These are phyloP conservation scores for Cladosporium sphaerospermum DNA, from an alignment of 2,329 filamentous ascomycete species.

Conservation along the genomic window DNA sequence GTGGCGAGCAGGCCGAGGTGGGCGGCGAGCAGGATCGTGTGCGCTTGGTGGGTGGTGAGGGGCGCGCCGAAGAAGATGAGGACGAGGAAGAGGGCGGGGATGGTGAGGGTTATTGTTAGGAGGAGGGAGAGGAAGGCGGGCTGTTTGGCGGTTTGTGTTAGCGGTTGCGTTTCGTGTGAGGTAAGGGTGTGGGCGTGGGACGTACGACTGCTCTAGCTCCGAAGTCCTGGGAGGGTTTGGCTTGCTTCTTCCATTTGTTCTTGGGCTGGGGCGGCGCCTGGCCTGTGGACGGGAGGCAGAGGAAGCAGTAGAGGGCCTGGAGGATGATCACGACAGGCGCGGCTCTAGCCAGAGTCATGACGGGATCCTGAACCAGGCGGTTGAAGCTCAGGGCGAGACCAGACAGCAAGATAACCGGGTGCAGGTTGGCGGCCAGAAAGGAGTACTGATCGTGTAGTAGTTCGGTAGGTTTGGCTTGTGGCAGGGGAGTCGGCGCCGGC, in stretches of 20 bases:
- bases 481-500: slow-evolving; percentile 11
- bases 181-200: slow-evolving; percentile 5
- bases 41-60: slow-evolving; percentile 68
- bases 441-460: slow-evolving; percentile 24
- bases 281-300: slow-evolving; percentile 53
- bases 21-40: slow-evolving; percentile 73
- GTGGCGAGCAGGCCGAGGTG: slow-evolving; percentile 75
- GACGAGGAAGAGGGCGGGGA: slow-evolving; percentile 52
- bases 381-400: slow-evolving; percentile 59
- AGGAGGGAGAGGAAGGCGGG: slow-evolving; percentile 65
- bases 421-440: slow-evolving; percentile 53
- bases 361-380: slow-evolving; percentile 63
- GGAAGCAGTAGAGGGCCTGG: slow-evolving; percentile 55
- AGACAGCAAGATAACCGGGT: slow-evolving; percentile 61
- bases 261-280: slow-evolving; percentile 29
- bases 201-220: slow-evolving; percentile 39
- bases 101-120: slow-evolving; percentile 49
- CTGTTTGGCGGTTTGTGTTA: slow-evolving; percentile 35
- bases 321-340: slow-evolving; percentile 58
- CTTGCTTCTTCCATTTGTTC: slow-evolving; percentile 46
- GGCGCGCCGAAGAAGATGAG: slow-evolving; percentile 90
- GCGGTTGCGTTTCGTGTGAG: neutral
- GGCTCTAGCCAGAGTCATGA: slow-evolving; percentile 54
- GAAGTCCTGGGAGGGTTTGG: slow-evolving; percentile 48
- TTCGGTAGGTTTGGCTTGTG: slow-evolving; percentile 23